These are phyloP conservation scores for Euclidium syriacum DNA, from an alignment of 345 rosid genomes.

Conservation along the genomic window DNA sequence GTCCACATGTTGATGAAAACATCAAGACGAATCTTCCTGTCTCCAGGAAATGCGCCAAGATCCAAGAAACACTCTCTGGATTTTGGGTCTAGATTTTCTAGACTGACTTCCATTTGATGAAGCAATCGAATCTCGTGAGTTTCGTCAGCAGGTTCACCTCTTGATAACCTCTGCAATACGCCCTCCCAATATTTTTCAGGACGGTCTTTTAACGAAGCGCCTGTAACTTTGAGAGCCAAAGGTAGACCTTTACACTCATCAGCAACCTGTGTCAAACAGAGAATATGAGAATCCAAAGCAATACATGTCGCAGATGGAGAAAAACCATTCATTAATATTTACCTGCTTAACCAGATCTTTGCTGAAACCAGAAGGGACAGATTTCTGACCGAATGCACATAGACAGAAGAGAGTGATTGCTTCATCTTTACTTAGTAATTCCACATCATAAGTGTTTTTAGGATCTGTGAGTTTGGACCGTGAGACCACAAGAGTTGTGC, in stretches of 20 bases:
- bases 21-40: slow-evolving; percentile 63
- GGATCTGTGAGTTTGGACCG: slow-evolving; percentile 40
- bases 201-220: slow-evolving; percentile 55
- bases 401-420: slow-evolving; percentile 54
- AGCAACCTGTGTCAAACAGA: slow-evolving; percentile 12
- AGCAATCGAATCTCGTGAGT: slow-evolving; percentile 55
- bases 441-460: slow-evolving; percentile 37
- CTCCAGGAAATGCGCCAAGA: slow-evolving; percentile 75
- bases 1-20: too few relatives aligned
- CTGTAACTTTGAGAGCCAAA: too few relatives aligned
- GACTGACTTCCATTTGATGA: slow-evolving; percentile 56
- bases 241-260: too few relatives aligned
- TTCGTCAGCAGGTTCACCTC: too few relatives aligned
- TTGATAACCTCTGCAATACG: slow-evolving; percentile 44
- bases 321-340: too few relatives aligned
- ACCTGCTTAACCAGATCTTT: too few relatives aligned
- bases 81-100: slow-evolving; percentile 37
- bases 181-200: slow-evolving; percentile 57
- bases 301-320: neutral
- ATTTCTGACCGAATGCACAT: slow-evolving; percentile 53
- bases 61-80: slow-evolving; percentile 66
- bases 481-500: too few relatives aligned
- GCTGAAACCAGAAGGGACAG: slow-evolving; percentile 44
- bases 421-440: slow-evolving; percentile 48
- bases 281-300: neutral